Evolutionary conservation across 768 basidiomycete species (phyloP).

Genomic region (Amanita brunnescens): DNA sequence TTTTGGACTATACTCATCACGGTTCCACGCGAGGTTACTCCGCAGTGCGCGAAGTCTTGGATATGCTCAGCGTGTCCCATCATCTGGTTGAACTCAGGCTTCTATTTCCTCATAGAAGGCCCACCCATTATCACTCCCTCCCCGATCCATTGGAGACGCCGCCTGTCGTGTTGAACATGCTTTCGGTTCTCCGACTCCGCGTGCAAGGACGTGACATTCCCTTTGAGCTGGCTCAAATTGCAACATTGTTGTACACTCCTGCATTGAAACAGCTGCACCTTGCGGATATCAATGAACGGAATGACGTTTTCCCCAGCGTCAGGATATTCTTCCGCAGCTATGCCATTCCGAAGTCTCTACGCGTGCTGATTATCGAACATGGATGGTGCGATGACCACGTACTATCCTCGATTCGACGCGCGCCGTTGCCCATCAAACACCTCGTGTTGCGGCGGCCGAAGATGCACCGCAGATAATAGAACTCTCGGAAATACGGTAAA

Average conservation of each 20-base stretch:
- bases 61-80: slow-evolving; percentile 47
- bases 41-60: slow-evolving; percentile 48
- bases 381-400: slow-evolving; percentile 40
- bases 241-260: slow-evolving; percentile 42
- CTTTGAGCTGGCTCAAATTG: slow-evolving; percentile 45
- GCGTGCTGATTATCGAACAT: slow-evolving; percentile 30
- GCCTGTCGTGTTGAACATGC: slow-evolving; percentile 32
- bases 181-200: slow-evolving; percentile 39
- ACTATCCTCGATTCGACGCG: slow-evolving; percentile 26
- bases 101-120: slow-evolving; percentile 37
- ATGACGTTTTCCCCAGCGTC: slow-evolving; percentile 34
- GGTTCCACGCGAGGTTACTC: slow-evolving; percentile 51
- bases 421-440: slow-evolving; percentile 24
- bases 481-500: background rate
- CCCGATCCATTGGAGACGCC: slow-evolving; percentile 15
- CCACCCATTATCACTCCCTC: slow-evolving; percentile 10
- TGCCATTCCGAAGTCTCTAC: slow-evolving; percentile 29
- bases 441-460: slow-evolving; percentile 17
- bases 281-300: slow-evolving; percentile 31
- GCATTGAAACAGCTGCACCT: slow-evolving; percentile 39
- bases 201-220: slow-evolving; percentile 52
- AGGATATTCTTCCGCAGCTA: slow-evolving; percentile 39
- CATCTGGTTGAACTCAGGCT: slow-evolving; percentile 46
- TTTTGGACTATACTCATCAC: slow-evolving; percentile 66
- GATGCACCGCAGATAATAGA: background rate